Conservation (phyloP, 306 rosid species). For the Nissolia schottii region DNA sequence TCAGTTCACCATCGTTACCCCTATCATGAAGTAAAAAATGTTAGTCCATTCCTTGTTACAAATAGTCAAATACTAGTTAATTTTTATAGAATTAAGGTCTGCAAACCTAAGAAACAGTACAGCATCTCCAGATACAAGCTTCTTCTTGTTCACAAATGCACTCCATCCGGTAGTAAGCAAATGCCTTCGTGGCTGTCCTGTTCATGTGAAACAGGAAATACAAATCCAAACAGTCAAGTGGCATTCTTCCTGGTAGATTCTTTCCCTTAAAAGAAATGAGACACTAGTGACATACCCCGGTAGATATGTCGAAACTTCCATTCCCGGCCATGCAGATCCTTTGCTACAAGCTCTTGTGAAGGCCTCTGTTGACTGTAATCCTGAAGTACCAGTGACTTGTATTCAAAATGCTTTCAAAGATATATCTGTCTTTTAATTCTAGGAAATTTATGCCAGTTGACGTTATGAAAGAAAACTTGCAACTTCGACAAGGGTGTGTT, state of each 20-base stretch:
- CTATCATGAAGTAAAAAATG: slow-evolving; percentile 29
- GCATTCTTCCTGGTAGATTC: background rate
- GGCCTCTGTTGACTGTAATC: slow-evolving; percentile 88
- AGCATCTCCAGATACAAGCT: slow-evolving; percentile 90
- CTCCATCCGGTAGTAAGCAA: slow-evolving; percentile 98
- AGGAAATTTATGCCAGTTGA: background rate
- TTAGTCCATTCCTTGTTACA: background rate
- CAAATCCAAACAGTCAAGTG: background rate
- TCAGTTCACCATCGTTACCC: slow-evolving; percentile 84
- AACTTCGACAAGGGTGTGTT: background rate
- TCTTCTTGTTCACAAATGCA: slow-evolving; percentile 92
- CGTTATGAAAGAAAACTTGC: background rate
- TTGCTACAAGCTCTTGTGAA: slow-evolving; percentile 92
- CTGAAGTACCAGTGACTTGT: slow-evolving; percentile 31
- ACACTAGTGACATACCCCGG: slow-evolving; percentile 48
- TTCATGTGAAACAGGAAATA: slow-evolving; percentile 17
- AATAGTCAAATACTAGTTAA: background rate
- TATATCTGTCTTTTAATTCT: background rate
- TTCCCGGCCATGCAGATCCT: slow-evolving; percentile 83
- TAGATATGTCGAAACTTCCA: slow-evolving; percentile 95
- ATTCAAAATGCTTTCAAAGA: background rate
- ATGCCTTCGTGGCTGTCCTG: slow-evolving; percentile 94
- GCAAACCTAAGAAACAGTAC: slow-evolving; percentile 82
- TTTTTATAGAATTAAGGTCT: background rate
- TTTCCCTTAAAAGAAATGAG: background rate